Evolutionary conservation across 2,329 filamentous ascomycete species (phyloP), one percentile per base, ranked within the genome.

Genomic region (Cadophora luteo-olivacea): DNA sequence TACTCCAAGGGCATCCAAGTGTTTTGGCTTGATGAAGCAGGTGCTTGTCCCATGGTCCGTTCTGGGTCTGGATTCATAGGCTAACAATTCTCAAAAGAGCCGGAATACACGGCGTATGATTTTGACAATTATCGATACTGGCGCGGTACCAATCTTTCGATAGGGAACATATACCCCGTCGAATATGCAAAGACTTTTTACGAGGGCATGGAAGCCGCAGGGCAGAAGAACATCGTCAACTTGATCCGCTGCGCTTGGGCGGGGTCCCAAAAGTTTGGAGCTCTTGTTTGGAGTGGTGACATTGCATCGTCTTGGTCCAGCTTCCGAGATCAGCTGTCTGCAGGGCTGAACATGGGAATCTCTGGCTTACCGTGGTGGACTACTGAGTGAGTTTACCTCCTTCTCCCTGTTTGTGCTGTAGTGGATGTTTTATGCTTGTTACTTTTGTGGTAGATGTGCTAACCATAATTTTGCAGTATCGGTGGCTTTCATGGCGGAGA

Each of bases 11-110:
- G 89, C 1, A 87, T 91, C 76, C 84, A 85, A 68, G 78, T 86
- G 0, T 91, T 91, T 77, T 91, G 89, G 89, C 83, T 91, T 0
- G 89, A 92, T 71, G 89, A 91, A 76, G 89, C 89, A 58, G 55
- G 55, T 58, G 11, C 3, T 33, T 58, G 3, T 11, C n/a, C 3
- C 4, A 24, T 2, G 1, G 11, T 14, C 14, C n/a, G 24, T 14
- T 6, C 14, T 36, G 1, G 4, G 22, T 2, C 14, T 11, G 9
- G 2, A 36, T 1, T 38, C 1, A 8, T 19, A 24, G n/a, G 38
- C 32, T 22, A 38, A 5, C 12, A 38, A 38, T 41, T 25, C 24
- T 8, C n/a, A 2, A 19, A 6, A 0, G 89, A 91, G 73, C 89
- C 89, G 0, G 89, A 91, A 75, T 91, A 90, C 72, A 81, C 79